phyloP scores from a whole-genome alignment of 1,284 basidiomycete genomes.

The Cutaneotrichosporon cyanovorans region DNA sequence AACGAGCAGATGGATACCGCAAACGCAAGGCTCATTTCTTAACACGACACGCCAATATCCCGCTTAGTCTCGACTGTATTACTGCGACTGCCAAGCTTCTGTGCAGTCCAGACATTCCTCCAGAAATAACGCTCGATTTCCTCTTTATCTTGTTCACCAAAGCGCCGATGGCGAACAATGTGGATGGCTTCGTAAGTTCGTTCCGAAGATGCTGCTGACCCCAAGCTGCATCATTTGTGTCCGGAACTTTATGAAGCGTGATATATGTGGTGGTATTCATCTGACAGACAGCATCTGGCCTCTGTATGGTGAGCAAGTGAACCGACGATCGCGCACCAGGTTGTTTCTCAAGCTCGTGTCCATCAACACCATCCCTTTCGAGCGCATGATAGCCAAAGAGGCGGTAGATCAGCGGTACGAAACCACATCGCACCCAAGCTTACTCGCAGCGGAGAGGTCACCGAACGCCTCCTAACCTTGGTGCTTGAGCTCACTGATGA shows the following conservation, averaged over 20 bases:
- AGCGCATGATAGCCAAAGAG: conserved; percentile 18
- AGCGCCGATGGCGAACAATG: conserved; percentile 19
- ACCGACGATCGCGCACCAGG: conserved; percentile 21
- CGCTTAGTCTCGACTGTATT: conserved; percentile 21
- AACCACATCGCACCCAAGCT: neutral
- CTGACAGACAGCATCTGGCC: conserved; percentile 26
- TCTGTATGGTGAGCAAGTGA: conserved; percentile 19
- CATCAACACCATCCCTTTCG: conserved; percentile 25
- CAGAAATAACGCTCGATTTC: conserved; percentile 30
- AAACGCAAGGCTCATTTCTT: neutral
- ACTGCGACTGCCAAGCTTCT: conserved; percentile 19
- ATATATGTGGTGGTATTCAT: neutral
- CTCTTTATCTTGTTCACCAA: conserved; percentile 34
- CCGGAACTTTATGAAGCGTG: conserved; percentile 13
- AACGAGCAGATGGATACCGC: neutral
- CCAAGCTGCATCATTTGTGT: conserved; percentile 21
- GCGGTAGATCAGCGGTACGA: conserved; percentile 16
- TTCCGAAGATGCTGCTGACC: neutral
- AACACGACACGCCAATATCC: neutral
- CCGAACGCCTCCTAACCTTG: conserved; percentile 29
- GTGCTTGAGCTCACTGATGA: conserved; percentile 32
- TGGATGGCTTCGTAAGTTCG: conserved; percentile 30
- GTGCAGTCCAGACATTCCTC: conserved; percentile 9
- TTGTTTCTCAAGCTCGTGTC: conserved; percentile 31
- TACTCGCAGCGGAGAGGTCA: conserved; percentile 5